A percentile compares a stretch with the other conserved stretches of the same genome.
phyloP scores from a whole-genome alignment of 2,329 filamentous ascomycete genomes.

The Scedosporium dehoogii region DNA sequence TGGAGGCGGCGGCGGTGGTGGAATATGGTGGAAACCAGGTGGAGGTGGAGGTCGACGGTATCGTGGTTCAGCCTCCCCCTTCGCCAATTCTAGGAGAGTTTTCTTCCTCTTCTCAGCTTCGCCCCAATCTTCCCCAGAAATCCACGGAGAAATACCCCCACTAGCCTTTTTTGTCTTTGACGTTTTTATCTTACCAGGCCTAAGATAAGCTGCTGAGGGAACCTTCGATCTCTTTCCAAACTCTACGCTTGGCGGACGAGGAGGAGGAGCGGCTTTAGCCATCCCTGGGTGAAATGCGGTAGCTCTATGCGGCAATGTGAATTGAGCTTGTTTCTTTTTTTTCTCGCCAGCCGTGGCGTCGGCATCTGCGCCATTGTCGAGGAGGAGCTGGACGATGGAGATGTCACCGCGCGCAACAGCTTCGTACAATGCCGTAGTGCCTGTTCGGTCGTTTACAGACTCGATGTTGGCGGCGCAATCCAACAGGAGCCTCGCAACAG shows the following conservation, averaged over 20 bases:
- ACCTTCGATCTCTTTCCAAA: neutral
- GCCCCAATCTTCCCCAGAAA: too few species aligned
- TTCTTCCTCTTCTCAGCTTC: neutral
- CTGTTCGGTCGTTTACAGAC: neutral
- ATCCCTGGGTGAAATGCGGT: too few species aligned
- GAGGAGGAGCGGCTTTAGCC: neutral
- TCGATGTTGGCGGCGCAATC: neutral
- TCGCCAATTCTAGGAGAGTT: neutral
- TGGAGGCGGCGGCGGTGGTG: too few species aligned
- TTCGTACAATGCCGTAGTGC: neutral
- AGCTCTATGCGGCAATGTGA: neutral
- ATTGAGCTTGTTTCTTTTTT: neutral
- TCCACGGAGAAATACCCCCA: neutral
- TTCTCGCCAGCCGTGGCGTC: neutral
- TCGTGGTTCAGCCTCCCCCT: neutral
- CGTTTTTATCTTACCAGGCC: neutral
- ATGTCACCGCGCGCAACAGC: neutral
- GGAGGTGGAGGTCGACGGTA: too few species aligned
- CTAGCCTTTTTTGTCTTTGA: neutral
- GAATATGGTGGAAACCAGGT: too few species aligned
- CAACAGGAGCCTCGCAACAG: neutral
- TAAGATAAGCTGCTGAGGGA: too few species aligned
- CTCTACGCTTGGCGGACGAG: neutral
- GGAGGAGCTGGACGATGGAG: neutral
- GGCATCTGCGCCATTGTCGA: neutral